phyloP scores from a whole-genome alignment of 768 basidiomycete species.

The Mycena chlorophos region DNA sequence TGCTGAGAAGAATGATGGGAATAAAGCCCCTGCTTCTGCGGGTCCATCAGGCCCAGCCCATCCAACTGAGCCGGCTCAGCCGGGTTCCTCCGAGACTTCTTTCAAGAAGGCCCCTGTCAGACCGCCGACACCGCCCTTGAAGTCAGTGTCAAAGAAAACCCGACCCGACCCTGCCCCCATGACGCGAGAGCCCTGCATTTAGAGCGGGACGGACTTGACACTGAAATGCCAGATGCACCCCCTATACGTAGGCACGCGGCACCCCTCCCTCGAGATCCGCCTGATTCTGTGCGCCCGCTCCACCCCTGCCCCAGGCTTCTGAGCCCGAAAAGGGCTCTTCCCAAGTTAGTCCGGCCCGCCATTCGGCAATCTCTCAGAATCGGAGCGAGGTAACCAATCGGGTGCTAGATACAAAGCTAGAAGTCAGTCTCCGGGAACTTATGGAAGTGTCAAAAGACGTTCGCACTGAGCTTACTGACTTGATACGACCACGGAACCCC shows the following conservation, averaged over 20 bases:
- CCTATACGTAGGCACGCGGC: neutral
- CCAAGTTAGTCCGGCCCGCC: neutral
- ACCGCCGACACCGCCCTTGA: neutral
- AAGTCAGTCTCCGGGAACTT: neutral
- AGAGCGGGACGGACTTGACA: neutral
- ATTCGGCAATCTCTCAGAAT: neutral
- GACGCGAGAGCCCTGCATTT: neutral
- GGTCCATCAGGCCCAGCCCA: too few species aligned
- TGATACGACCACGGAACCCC: constrained; percentile 1
- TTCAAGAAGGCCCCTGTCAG: neutral
- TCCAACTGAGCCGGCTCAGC: too few species aligned
- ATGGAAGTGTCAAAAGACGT: constrained; percentile 10
- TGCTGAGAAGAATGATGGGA: too few species aligned
- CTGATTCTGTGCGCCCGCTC: neutral
- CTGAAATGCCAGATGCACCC: neutral
- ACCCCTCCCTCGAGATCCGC: neutral
- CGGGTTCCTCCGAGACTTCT: too few species aligned
- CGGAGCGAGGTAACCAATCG: neutral
- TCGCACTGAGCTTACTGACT: constrained; percentile 1
- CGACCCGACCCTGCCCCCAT: too few species aligned
- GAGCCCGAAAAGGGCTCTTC: neutral
- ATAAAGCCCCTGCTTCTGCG: too few species aligned
- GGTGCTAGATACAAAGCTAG: neutral
- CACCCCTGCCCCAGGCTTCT: neutral
- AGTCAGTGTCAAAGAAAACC: neutral